Evolutionary conservation across 129 eudicot genomes (phyloP).

Genomic region (Artemisia argyi): DNA sequence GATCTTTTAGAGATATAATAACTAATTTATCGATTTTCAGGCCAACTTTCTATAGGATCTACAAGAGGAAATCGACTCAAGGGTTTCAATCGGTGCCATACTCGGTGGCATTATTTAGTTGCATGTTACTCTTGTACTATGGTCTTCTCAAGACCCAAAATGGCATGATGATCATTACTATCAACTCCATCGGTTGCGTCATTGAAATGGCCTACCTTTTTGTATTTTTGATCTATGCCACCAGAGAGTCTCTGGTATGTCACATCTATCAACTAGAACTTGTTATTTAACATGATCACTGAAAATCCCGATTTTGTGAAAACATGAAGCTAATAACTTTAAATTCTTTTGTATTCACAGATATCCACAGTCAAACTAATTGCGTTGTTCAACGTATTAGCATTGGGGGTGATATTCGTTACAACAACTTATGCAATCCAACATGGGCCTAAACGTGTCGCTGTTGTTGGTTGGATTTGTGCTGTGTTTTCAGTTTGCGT

Average conservation of each 20-base stretch:
- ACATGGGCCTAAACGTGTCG: conserved; percentile 26
- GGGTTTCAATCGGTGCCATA: conserved; percentile 76
- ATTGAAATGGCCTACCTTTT: conserved; percentile 42
- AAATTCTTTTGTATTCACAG: conserved; percentile 24
- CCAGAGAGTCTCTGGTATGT: conserved; percentile 51
- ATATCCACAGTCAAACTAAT: conserved; percentile 47
- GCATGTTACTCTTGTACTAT: conserved; percentile 60
- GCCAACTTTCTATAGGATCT: conserved; percentile 66
- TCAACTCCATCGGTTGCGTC: conserved; percentile 49
- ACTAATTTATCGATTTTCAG: conserved; percentile 22
- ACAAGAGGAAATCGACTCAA: conserved; percentile 63
- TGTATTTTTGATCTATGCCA: conserved; percentile 57
- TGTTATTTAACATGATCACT: background rate
- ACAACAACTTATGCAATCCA: conserved; percentile 22
- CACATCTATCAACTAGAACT: background rate
- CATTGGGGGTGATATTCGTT: conserved; percentile 38
- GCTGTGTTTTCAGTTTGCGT: conserved; percentile 70
- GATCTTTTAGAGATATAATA: background rate
- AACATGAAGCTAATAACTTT: no score
- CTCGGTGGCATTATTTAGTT: conserved; percentile 61
- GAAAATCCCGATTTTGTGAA: background rate
- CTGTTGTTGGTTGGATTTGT: conserved; percentile 79
- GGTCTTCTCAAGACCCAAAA: conserved; percentile 48
- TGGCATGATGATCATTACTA: conserved; percentile 48
- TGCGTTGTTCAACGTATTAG: conserved; percentile 41